Conservation (phyloP, 768 basidiomycete species). For the Symmetrospora coprosmae region DNA sequence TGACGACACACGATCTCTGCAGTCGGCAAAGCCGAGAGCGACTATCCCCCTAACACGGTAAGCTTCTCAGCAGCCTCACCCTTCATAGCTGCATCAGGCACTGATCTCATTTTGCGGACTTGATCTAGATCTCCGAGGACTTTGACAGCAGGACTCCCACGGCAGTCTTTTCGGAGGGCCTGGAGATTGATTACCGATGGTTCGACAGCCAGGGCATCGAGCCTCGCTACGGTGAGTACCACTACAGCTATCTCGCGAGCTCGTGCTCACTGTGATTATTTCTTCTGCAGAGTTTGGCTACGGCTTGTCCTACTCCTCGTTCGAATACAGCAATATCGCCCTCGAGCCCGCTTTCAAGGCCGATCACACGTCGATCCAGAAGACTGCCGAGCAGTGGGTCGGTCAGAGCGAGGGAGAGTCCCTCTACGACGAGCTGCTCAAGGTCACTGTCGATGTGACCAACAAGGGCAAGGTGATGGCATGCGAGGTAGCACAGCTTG, state of each 20-base stretch:
- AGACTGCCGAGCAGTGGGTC: conserved; percentile 35
- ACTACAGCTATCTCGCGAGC: too few relatives aligned
- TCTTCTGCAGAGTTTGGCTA: conserved; percentile 38
- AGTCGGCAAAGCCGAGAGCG: conserved; percentile 23
- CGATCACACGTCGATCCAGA: conserved; percentile 33
- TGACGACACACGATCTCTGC: too few relatives aligned
- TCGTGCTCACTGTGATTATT: too few relatives aligned
- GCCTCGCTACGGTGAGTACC: conserved; percentile 35
- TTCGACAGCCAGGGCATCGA: conserved; percentile 34
- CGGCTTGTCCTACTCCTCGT: conserved; percentile 26
- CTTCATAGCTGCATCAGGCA: too few relatives aligned
- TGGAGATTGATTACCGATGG: too few relatives aligned
- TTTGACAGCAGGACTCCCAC: too few relatives aligned
- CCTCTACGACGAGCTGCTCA: conserved; percentile 35
- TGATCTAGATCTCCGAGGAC: too few relatives aligned
- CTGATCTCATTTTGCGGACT: too few relatives aligned
- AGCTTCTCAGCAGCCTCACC: conserved; percentile 31
- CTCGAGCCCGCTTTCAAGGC: conserved; percentile 25
- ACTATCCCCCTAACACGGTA: conserved; percentile 37
- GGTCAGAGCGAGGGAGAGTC: conserved; percentile 24
- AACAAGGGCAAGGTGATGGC: conserved; percentile 36
- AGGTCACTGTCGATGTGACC: conserved; percentile 33
- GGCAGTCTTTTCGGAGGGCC: too few relatives aligned
- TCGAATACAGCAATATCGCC: conserved; percentile 10
- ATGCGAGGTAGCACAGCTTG: conserved; percentile 37